These are phyloP conservation scores for Melaleuca alternifolia DNA, from an alignment of 345 rosid species.

Conservation along the genomic window DNA sequence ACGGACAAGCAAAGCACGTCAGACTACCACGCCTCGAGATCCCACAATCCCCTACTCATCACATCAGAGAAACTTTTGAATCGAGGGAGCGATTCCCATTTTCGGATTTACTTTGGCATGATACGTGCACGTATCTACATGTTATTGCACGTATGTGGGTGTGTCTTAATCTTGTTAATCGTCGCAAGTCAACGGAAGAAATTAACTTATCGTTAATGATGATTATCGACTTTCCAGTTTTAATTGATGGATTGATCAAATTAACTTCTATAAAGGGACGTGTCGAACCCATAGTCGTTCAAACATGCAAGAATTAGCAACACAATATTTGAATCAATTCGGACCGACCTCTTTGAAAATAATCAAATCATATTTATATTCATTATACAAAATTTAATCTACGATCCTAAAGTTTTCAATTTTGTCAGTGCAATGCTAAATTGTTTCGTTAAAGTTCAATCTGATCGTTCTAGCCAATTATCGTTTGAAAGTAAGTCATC, in stretches of 20 bases:
- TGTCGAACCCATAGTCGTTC: fast-evolving
- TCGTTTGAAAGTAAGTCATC: not conserved
- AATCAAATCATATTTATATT: fast-evolving
- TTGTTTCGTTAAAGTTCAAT: fast-evolving
- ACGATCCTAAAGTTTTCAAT: fast-evolving
- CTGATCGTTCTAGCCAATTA: not conserved
- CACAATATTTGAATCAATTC: not conserved
- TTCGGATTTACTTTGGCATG: not conserved
- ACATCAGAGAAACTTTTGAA: not conserved
- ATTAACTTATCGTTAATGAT: not conserved
- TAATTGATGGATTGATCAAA: not conserved
- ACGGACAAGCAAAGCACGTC: not conserved
- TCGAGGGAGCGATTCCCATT: not conserved
- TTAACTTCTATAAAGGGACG: not conserved
- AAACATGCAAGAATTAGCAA: not conserved
- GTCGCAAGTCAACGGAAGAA: not conserved
- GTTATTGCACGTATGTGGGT: not conserved
- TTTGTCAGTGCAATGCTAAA: not conserved
- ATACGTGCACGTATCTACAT: not conserved
- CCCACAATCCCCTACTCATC: not conserved
- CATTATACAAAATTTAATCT: not conserved
- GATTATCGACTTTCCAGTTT: not conserved
- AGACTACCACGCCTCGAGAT: not conserved
- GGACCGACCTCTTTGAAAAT: not conserved
- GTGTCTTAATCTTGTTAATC: not conserved